Conservation (phyloP, 768 basidiomycete species). For the Gymnopilus dilepis region DNA sequence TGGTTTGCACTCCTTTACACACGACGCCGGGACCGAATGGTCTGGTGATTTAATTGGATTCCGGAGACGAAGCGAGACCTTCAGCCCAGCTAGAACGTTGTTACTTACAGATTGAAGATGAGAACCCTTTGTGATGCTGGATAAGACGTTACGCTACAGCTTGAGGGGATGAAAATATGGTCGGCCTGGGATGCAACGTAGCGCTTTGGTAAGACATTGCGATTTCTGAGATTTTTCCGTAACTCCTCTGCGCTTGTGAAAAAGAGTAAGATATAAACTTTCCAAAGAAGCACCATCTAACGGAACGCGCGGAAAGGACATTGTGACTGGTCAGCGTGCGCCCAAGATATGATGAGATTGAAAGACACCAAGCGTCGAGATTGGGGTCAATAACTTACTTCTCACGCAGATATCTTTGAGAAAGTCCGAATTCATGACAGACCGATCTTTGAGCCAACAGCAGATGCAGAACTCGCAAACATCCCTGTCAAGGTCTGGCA, state of each 20-base stretch:
- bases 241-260: background rate
- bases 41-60: constrained; percentile 8
- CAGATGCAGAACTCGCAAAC: constrained; percentile 3
- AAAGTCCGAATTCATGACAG: too few species aligned
- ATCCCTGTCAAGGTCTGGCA: background rate
- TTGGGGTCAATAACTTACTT: background rate
- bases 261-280: background rate
- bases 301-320: background rate
- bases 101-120: too few species aligned
- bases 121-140: too few species aligned
- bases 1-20: background rate
- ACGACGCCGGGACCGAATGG: constrained; percentile 12
- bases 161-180: too few species aligned
- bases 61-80: background rate
- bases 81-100: background rate
- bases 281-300: background rate
- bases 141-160: too few species aligned
- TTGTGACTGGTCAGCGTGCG: background rate
- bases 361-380: background rate
- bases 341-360: background rate
- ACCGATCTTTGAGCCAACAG: too few species aligned
- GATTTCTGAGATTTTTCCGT: background rate
- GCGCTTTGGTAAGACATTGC: too few species aligned
- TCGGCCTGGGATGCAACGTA: too few species aligned
- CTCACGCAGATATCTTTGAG: background rate